Conservation (phyloP, 768 basidiomycete species). For the Hericium coralloides region DNA sequence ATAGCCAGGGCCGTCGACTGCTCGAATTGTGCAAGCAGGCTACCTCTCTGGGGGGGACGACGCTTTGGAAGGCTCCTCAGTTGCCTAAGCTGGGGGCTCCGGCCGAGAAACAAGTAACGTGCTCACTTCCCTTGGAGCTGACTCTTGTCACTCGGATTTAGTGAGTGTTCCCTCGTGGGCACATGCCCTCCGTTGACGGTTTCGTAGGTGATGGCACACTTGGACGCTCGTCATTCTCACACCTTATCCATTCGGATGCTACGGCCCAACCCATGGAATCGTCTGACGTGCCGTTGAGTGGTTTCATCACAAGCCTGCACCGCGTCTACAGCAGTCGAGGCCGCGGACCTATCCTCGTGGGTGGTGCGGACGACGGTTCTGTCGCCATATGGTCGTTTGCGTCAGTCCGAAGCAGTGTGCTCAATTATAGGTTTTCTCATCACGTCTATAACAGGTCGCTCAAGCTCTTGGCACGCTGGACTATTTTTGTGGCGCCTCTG, state of each 20-base stretch:
- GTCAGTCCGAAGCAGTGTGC: slow-evolving; percentile 29
- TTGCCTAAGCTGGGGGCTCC: not conserved
- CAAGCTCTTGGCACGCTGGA: slow-evolving; percentile 61
- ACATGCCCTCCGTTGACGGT: not conserved
- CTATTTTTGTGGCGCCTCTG: slow-evolving; percentile 62
- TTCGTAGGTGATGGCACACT: slow-evolving; percentile 23
- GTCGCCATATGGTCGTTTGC: slow-evolving; percentile 63
- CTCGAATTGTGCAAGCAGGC: not conserved
- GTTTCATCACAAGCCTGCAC: slow-evolving; percentile 41
- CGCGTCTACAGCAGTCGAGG: slow-evolving; percentile 48
- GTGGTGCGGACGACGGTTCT: slow-evolving; percentile 72
- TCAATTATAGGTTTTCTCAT: not conserved
- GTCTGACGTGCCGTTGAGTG: slow-evolving; percentile 41
- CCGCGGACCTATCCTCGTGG: slow-evolving; percentile 55
- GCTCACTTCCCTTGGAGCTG: slow-evolving; percentile 40
- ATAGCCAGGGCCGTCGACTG: slow-evolving; percentile 3
- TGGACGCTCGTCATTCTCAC: slow-evolving; percentile 17
- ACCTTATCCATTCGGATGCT: slow-evolving; percentile 11
- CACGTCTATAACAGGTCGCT: slow-evolving; percentile 38
- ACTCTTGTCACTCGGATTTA: slow-evolving; percentile 52
- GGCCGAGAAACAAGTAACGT: slow-evolving; percentile 11
- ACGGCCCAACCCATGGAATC: slow-evolving; percentile 16
- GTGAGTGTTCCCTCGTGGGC: slow-evolving; percentile 17
- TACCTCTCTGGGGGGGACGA: slow-evolving; percentile 7
- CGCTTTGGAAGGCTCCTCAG: slow-evolving; percentile 19